phyloP scores from a whole-genome alignment of 129 eudicot genomes.

The Oenanthe sinensis region DNA sequence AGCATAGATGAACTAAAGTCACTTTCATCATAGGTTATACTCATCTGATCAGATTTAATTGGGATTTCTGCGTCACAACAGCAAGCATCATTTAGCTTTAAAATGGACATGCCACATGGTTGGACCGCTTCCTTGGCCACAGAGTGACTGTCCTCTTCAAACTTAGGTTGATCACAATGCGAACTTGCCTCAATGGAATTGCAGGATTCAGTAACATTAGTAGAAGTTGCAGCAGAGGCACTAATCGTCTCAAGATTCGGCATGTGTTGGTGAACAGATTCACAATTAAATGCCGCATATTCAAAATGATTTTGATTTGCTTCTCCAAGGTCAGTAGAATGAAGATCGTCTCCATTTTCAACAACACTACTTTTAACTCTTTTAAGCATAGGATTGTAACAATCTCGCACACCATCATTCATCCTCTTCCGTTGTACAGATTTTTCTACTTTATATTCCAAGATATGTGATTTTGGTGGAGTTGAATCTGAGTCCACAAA shows the following conservation, averaged over 20 bases:
- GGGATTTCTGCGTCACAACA: slow-evolving; percentile 29
- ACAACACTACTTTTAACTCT: slow-evolving; percentile 24
- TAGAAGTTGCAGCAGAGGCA: slow-evolving; percentile 12
- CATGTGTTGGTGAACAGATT: not conserved
- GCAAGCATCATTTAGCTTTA: slow-evolving; percentile 27
- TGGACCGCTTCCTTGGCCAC: slow-evolving; percentile 23
- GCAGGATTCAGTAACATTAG: slow-evolving; percentile 14
- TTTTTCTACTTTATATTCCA: slow-evolving; percentile 20
- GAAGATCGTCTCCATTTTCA: slow-evolving; percentile 19
- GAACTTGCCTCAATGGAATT: not conserved
- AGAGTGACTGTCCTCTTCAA: slow-evolving; percentile 14
- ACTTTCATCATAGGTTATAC: slow-evolving; percentile 9
- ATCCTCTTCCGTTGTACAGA: slow-evolving; percentile 46
- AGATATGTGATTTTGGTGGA: slow-evolving; percentile 6
- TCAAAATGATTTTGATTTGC: slow-evolving; percentile 13
- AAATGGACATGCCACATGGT: slow-evolving; percentile 12
- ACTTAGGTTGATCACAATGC: not conserved
- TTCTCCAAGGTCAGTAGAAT: slow-evolving; percentile 13
- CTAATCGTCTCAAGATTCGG: not conserved
- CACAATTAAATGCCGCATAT: slow-evolving; percentile 13
- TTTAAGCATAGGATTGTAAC: slow-evolving; percentile 54
- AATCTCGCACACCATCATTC: slow-evolving; percentile 37
- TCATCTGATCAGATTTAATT: slow-evolving; percentile 15
- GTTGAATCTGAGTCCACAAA: slow-evolving; percentile 31
- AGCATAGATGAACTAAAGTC: slow-evolving; percentile 22